Evolutionary conservation across 2,329 filamentous ascomycete species (phyloP).

Genomic region (Pseudocercospora cruenta): DNA sequence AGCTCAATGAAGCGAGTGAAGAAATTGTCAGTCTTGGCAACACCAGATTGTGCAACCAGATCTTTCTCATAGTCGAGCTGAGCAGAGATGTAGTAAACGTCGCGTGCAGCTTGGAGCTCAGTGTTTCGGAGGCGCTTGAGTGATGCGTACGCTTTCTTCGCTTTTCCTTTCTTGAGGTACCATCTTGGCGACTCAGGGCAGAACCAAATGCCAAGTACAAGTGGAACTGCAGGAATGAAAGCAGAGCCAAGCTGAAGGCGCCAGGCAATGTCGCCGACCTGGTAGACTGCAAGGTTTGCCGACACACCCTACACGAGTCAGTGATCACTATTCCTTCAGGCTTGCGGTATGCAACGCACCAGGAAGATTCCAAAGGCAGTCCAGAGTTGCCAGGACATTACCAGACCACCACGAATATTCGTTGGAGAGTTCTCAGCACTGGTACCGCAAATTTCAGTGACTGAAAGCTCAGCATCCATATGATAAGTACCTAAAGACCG

Average conservation of each 20-base stretch:
- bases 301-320: background rate
- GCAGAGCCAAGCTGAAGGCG: slow-evolving; percentile 65
- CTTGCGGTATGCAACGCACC: slow-evolving; percentile 33
- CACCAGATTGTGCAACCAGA: slow-evolving; percentile 9
- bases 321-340: background rate
- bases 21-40: slow-evolving; percentile 9
- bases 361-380: slow-evolving; percentile 65
- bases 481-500: slow-evolving; percentile 36
- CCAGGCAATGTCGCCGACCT: slow-evolving; percentile 62
- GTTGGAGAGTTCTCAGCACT: slow-evolving; percentile 49
- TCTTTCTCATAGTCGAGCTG: slow-evolving; percentile 33
- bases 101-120: slow-evolving; percentile 36
- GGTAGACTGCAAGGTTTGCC: slow-evolving; percentile 39
- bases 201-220: slow-evolving; percentile 54
- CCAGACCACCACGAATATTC: slow-evolving; percentile 49
- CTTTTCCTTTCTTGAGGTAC: slow-evolving; percentile 30
- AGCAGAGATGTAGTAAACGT: slow-evolving; percentile 37
- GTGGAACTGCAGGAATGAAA: slow-evolving; percentile 66
- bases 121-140: slow-evolving; percentile 44
- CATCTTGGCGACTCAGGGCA: slow-evolving; percentile 45
- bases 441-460: background rate
- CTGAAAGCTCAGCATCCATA: background rate
- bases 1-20: slow-evolving; percentile 25
- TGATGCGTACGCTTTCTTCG: slow-evolving; percentile 45
- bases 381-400: slow-evolving; percentile 41